Evolutionary conservation across 1,284 basidiomycete genomes (phyloP), one percentile per base, ranked within the genome.

Genomic region (Ustilago crameri): DNA sequence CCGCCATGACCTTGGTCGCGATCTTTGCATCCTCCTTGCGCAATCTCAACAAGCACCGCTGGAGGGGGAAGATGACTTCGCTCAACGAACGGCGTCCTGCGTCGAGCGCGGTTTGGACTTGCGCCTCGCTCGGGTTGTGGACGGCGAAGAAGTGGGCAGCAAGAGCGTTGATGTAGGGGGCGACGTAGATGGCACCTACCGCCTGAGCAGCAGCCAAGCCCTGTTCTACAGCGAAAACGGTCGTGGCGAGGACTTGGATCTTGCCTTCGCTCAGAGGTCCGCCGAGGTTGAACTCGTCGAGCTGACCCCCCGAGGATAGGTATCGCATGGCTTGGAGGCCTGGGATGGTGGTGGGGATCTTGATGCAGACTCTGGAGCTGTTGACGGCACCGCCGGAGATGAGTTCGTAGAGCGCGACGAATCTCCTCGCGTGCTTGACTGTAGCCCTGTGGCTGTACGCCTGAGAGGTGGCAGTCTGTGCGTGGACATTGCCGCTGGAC

Each of bases 311-410:
- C 9, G 61, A 64, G 2, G 61, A 64, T 14, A 64, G 50, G 30
- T 51, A 64, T 18, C 61, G 61, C 61, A 64, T 64, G n/a, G 61
- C 61, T 44, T 64, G 61, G 8, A 64, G 30, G 1, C 61, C 61
- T 2, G 61, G 53, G 18, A 64, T 47, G 30, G 61, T 64, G 45
- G 53, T 32, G 20, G 61, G 53, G 40, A 51, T 51, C 24, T 64
- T 64, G 61, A 64, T 64, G 32, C 53, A 57, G 18, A 64, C 45
- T n/a, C 54, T 48, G 1, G 37, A 26, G 17, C 37, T 38, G 17
- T 14, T 26, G 26, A 64, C 49, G 0, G 35, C 15, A 5, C 40
- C 50, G 2, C 15, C 38, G 3, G 61, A 64, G 17, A 64, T 15
- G 3, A 64, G 53, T 34, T 64, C 24, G 45, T 64, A 64, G 8